A percentile compares a stretch with the other conserved stretches of the same genome.
Evolutionary conservation across 768 basidiomycete genomes (phyloP).

Genomic region (Galerina sulciceps): DNA sequence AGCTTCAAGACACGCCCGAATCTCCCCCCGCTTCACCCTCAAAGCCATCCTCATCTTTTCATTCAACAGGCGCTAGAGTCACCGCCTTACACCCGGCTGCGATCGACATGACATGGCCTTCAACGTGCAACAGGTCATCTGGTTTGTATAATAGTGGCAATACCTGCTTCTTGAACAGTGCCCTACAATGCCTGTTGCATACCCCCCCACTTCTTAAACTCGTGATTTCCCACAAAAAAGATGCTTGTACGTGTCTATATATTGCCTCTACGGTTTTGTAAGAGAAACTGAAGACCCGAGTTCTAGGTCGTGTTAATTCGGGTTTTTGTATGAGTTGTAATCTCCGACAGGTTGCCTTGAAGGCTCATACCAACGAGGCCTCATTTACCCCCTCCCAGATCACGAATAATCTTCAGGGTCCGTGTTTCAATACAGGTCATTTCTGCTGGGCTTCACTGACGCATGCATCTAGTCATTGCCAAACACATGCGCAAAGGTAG

Average conservation of each 20-base stretch:
- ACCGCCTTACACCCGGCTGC: conserved; percentile 52
- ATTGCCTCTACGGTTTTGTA: conserved; percentile 6
- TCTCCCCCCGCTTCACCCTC: conserved; percentile 28
- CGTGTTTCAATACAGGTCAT: conserved; percentile 24
- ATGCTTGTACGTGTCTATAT: conserved; percentile 58
- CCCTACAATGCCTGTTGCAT: conserved; percentile 90
- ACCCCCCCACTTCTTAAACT: conserved; percentile 84
- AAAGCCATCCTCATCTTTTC: conserved; percentile 28
- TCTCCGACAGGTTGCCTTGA: conserved; percentile 58
- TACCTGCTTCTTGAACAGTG: conserved; percentile 96
- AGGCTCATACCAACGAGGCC: conserved; percentile 52
- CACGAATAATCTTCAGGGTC: conserved; percentile 72
- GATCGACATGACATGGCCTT: conserved; percentile 70
- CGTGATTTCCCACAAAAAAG: conserved; percentile 52
- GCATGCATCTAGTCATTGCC: conserved; percentile 68
- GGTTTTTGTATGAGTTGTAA: conserved; percentile 84
- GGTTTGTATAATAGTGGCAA: conserved; percentile 90
- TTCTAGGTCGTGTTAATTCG: conserved; percentile 44
- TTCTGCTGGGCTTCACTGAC: conserved; percentile 6
- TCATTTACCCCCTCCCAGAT: conserved; percentile 67
- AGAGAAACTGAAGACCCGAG: neutral
- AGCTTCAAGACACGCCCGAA: conserved; percentile 25
- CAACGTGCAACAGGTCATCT: conserved; percentile 46
- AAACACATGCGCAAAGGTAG: conserved; percentile 89
- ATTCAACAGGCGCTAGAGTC: conserved; percentile 31